Evolutionary conservation across 768 basidiomycete genomes (phyloP).

Genomic region (Brasilioporus rufonigricans): DNA sequence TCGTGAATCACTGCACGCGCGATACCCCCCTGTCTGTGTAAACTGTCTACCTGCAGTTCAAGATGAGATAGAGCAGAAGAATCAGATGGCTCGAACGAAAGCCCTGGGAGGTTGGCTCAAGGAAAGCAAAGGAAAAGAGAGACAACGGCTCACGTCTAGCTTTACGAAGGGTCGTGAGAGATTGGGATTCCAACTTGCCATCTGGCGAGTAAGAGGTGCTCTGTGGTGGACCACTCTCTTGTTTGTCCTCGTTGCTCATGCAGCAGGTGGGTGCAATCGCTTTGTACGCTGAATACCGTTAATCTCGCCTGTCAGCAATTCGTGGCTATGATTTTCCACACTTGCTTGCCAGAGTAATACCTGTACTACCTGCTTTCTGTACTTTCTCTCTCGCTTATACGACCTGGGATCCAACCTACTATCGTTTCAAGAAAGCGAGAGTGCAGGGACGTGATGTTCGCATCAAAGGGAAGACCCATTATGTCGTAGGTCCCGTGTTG

Average conservation of each 20-base stretch:
- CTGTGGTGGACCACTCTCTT: constrained; percentile 58
- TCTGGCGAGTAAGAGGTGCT: constrained; percentile 69
- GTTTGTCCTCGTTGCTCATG: constrained; percentile 40
- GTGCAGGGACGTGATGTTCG: constrained; percentile 72
- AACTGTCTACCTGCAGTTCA: constrained; percentile 77
- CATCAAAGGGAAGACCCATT: constrained; percentile 57
- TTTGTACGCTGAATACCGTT: background rate
- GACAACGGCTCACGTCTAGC: constrained; percentile 46
- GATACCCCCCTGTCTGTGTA: constrained; percentile 87
- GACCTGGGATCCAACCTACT: constrained; percentile 85
- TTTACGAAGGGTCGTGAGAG: constrained; percentile 42
- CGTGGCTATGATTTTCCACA: constrained; percentile 20
- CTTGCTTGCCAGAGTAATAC: constrained; percentile 26
- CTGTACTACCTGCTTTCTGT: constrained; percentile 48
- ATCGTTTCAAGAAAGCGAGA: constrained; percentile 53
- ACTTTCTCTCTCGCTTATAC: constrained; percentile 72
- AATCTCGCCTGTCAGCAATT: constrained; percentile 17
- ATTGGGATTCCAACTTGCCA: constrained; percentile 47
- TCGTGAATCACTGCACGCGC: constrained; percentile 65
- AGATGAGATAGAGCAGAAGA: constrained; percentile 72
- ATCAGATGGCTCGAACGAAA: constrained; percentile 76
- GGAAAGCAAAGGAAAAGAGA: constrained; percentile 63
- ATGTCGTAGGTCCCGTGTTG: constrained; percentile 49
- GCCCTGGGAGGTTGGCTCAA: constrained; percentile 73
- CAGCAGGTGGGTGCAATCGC: constrained; percentile 41